Conservation (phyloP, 2,329 filamentous ascomycete species). For the Fusarium albosuccineum region DNA sequence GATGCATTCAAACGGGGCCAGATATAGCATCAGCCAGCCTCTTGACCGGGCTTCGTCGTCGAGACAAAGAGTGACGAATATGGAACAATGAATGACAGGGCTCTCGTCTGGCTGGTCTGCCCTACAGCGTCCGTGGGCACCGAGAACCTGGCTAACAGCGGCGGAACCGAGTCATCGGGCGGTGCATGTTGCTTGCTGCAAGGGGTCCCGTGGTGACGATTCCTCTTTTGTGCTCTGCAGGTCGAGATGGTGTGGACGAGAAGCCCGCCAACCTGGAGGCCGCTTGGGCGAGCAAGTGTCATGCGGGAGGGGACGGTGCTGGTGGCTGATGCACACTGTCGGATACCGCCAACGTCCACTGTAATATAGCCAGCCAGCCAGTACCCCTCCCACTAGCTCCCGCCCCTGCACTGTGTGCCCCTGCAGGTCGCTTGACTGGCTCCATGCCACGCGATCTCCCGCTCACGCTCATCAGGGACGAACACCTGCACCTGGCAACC, state of each 20-base stretch:
- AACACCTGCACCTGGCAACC: slow-evolving; percentile 17
- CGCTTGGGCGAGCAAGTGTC: slow-evolving; percentile 27
- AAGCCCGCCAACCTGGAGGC: slow-evolving; percentile 18
- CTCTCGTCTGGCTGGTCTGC: not conserved
- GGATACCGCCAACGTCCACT: too few species aligned
- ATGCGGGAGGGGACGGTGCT: slow-evolving; percentile 19
- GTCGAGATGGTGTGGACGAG: slow-evolving; percentile 28
- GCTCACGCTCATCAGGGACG: slow-evolving; percentile 37
- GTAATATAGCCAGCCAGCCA: not conserved
- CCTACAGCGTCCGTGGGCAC: not conserved
- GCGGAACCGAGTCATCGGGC: slow-evolving; percentile 23
- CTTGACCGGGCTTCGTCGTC: not conserved
- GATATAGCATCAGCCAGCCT: not conserved
- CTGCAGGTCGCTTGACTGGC: slow-evolving; percentile 40
- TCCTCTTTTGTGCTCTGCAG: slow-evolving; percentile 20
- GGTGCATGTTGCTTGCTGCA: slow-evolving; percentile 26
- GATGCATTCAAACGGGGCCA: not conserved
- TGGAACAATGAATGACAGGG: not conserved
- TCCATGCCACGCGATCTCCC: slow-evolving; percentile 36
- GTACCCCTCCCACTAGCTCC: not conserved
- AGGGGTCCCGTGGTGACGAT: slow-evolving; percentile 41
- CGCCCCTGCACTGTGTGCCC: slow-evolving; percentile 24
- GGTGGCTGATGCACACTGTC: not conserved
- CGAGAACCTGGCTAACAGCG: not conserved
- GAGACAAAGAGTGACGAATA: not conserved